Evolutionary conservation across 1,284 basidiomycete species (phyloP).

Genomic region (Singerocomus inundabilis): DNA sequence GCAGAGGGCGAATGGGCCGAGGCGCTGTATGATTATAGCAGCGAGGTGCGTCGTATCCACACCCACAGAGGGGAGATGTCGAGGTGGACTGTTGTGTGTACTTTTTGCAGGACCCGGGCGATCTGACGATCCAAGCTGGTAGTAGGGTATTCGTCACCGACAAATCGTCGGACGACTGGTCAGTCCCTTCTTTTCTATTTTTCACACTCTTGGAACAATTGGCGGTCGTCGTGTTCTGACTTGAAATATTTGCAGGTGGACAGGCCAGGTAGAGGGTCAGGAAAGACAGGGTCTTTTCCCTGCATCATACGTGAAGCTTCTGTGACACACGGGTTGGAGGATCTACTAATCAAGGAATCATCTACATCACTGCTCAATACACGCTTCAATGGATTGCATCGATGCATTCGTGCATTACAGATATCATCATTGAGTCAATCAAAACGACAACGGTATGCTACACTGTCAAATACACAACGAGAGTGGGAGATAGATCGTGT

Average conservation of each 20-base stretch:
- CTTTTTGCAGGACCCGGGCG: slow-evolving; percentile 56
- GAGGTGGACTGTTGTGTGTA: not conserved
- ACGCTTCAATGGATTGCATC: not conserved
- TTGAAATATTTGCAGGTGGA: slow-evolving; percentile 56
- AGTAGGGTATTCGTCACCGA: slow-evolving; percentile 59
- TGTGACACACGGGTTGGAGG: slow-evolving; percentile 35
- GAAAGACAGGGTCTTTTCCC: slow-evolving; percentile 67
- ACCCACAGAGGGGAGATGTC: not conserved
- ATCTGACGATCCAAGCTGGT: slow-evolving; percentile 55
- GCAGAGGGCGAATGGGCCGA: slow-evolving; percentile 71
- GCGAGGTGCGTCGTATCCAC: slow-evolving; percentile 46
- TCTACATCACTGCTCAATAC: not conserved
- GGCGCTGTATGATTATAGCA: slow-evolving; percentile 71
- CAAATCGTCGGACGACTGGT: slow-evolving; percentile 74
- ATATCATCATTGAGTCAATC: slow-evolving; percentile 18
- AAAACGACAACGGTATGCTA: slow-evolving; percentile 31
- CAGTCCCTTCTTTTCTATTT: slow-evolving; percentile 21
- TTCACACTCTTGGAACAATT: not conserved
- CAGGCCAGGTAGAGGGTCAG: slow-evolving; percentile 62
- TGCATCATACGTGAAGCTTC: slow-evolving; percentile 67
- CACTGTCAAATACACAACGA: slow-evolving; percentile 33
- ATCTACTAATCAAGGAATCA: not conserved
- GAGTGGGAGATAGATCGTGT: slow-evolving; percentile 29
- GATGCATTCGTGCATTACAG: slow-evolving; percentile 8
- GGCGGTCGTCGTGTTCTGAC: slow-evolving; percentile 1